phyloP scores from a whole-genome alignment of 768 basidiomycete genomes.

The Trametes punicea region DNA sequence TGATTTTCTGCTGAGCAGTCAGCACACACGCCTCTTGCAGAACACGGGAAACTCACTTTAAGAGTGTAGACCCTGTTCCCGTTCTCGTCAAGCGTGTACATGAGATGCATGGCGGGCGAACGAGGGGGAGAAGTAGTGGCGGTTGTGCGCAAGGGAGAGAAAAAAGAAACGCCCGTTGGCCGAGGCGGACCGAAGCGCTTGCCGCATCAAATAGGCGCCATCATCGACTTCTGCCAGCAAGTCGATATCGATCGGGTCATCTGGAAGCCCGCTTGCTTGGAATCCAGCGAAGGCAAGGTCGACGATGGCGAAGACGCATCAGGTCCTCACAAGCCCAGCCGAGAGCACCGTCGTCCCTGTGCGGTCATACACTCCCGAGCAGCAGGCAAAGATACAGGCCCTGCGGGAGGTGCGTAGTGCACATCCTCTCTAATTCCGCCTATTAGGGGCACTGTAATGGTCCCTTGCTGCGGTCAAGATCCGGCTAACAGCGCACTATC shows the following conservation, averaged over 20 bases:
- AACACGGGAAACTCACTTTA: conserved; percentile 53
- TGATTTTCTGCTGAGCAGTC: conserved; percentile 66
- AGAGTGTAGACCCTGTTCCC: conserved; percentile 90
- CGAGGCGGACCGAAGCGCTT: background rate
- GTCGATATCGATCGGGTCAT: background rate
- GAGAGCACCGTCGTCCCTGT: conserved; percentile 53
- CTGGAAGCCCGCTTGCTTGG: background rate
- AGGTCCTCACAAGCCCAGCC: conserved; percentile 55
- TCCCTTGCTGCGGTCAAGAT: background rate
- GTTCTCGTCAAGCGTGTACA: conserved; percentile 80
- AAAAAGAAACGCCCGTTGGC: background rate
- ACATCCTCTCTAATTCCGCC: background rate
- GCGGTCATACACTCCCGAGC: conserved; percentile 60
- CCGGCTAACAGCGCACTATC: conserved; percentile 4
- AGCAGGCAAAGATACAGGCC: conserved; percentile 54
- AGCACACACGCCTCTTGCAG: background rate
- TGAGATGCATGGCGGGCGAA: conserved; percentile 79
- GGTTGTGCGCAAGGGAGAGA: conserved; percentile 7
- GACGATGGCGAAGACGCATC: conserved; percentile 40
- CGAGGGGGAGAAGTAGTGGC: background rate
- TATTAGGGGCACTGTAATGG: background rate
- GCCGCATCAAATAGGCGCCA: background rate
- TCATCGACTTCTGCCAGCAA: background rate
- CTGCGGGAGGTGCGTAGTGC: conserved; percentile 60
- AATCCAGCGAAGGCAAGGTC: background rate